phyloP scores from a whole-genome alignment of 169 alveolate species.

The Plasmodium berghei region DNA sequence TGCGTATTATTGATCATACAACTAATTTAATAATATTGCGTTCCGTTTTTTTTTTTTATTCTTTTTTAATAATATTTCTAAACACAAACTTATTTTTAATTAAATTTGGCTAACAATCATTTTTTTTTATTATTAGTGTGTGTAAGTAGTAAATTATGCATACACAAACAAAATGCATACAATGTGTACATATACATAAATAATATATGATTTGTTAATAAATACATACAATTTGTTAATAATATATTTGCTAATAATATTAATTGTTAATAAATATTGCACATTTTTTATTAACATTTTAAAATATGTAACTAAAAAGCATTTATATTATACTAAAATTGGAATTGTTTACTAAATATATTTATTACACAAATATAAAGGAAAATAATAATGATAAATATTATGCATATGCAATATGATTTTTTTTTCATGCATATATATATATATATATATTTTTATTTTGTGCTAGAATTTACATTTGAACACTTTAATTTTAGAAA shows the following conservation, averaged over 20 bases:
- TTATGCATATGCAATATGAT: no score
- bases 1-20: constrained; percentile 3
- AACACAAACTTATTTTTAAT: constrained; percentile 10
- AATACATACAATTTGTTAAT: background rate
- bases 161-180: constrained; percentile 4
- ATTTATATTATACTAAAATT: background rate
- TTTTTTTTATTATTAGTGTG: constrained; percentile 27
- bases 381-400: no score
- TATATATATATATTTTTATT: background rate
- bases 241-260: background rate
- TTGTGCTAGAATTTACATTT: constrained; percentile 6
- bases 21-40: background rate
- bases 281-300: constrained; percentile 7
- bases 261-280: no score
- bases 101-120: constrained; percentile 10
- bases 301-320: constrained; percentile 11
- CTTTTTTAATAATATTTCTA: constrained; percentile 11
- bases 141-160: constrained; percentile 13
- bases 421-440: no score
- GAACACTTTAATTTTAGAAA: no score
- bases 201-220: background rate
- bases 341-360: constrained; percentile 1
- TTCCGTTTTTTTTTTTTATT: constrained; percentile 10
- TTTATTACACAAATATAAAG: no score
- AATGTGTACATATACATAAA: constrained; percentile 13